These are phyloP conservation scores for Cryptococcus jaspeensis DNA, from an alignment of 1,284 basidiomycete genomes.

Conservation along the genomic window DNA sequence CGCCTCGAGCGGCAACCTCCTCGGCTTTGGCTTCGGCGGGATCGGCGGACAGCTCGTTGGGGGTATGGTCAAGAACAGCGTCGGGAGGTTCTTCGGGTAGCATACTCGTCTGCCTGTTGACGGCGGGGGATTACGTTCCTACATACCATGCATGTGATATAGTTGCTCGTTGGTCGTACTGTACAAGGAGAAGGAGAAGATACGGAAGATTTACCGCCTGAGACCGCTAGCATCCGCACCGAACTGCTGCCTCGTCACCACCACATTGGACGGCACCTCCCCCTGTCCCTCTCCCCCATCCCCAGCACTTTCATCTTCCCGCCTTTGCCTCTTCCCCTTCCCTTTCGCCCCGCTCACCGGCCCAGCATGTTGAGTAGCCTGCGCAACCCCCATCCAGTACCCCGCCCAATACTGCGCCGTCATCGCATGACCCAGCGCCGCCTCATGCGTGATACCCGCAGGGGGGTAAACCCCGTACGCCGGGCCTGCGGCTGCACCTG, in stretches of 20 bases:
- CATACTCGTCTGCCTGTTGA: neutral
- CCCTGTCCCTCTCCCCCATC: neutral
- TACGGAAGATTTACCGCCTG: no score
- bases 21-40: slow-evolving; percentile 62
- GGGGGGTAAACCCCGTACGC: slow-evolving; percentile 15
- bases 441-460: slow-evolving; percentile 19
- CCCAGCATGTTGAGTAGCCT: slow-evolving; percentile 5
- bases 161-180: no score
- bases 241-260: neutral
- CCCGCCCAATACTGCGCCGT: slow-evolving; percentile 50
- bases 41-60: slow-evolving; percentile 75
- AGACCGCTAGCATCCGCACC: no score
- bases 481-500: slow-evolving; percentile 4
- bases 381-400: slow-evolving; percentile 49
- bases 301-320: neutral
- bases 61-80: slow-evolving; percentile 72
- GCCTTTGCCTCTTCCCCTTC: neutral
- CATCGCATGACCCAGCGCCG: slow-evolving; percentile 42
- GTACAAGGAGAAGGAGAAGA: no score
- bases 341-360: neutral
- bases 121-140: neutral
- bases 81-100: slow-evolving; percentile 62
- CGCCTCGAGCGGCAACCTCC: slow-evolving; percentile 60
- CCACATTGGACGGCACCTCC: neutral
- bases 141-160: neutral